These are phyloP conservation scores for Carpinus viminea DNA, from an alignment of 306 rosid species.

Conservation along the genomic window DNA sequence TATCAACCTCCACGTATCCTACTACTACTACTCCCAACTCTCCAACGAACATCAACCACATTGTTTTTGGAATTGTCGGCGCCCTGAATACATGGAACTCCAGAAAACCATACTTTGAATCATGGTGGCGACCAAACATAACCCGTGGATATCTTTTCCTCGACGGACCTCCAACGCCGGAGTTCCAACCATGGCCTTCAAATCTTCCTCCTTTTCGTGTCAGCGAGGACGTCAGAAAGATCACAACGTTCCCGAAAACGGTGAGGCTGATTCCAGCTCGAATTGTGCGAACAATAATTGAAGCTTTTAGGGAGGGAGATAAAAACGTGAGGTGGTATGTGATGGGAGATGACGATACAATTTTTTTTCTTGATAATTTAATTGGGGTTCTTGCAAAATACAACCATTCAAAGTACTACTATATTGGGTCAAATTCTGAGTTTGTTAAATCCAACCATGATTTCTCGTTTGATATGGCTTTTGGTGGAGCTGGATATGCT, in stretches of 20 bases:
- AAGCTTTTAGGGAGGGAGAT: conserved; percentile 35
- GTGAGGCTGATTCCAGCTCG: conserved; percentile 17
- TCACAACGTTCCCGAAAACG: background rate
- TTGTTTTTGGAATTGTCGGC: conserved; percentile 41
- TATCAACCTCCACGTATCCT: no score
- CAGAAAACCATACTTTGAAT: conserved; percentile 33
- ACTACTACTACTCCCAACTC: no score
- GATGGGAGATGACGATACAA: conserved; percentile 50
- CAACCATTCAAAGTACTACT: conserved; percentile 32
- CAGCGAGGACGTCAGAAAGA: conserved; percentile 23
- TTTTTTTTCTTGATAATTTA: conserved; percentile 41
- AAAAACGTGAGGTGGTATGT: conserved; percentile 49
- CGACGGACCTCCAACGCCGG: conserved; percentile 32
- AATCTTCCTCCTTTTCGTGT: conserved; percentile 44
- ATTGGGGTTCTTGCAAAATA: conserved; percentile 40
- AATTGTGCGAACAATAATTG: conserved; percentile 34
- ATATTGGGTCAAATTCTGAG: conserved; percentile 38
- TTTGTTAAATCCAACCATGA: conserved; percentile 25
- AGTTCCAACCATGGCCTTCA: conserved; percentile 48
- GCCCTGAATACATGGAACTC: conserved; percentile 47
- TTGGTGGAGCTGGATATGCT: conserved; percentile 55
- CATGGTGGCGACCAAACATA: conserved; percentile 51
- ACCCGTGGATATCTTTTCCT: conserved; percentile 47
- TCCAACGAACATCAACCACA: conserved; percentile 32
- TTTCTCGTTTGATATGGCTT: conserved; percentile 46